phyloP scores from a whole-genome alignment of 2,329 filamentous ascomycete species.

The Albophoma yamanashiensis region DNA sequence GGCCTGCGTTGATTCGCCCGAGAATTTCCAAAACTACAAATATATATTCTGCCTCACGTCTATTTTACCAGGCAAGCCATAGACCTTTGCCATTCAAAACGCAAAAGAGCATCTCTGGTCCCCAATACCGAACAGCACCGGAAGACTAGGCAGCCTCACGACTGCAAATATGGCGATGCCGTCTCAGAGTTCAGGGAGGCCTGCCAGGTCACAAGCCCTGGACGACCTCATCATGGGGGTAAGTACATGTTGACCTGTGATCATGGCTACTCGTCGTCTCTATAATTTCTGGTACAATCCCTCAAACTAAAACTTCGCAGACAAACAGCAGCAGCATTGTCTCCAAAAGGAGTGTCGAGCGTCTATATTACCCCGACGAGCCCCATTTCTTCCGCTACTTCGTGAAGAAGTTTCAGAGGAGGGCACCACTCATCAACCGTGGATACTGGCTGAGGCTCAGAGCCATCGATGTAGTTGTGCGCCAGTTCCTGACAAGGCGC shows the following conservation, averaged over 20 bases:
- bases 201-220: constrained; percentile 15
- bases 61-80: no score
- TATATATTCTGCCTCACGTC: background rate
- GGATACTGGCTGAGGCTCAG: constrained; percentile 82
- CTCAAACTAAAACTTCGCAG: constrained; percentile 22
- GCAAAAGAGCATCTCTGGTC: background rate
- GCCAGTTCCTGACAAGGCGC: constrained; percentile 53
- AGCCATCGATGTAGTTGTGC: constrained; percentile 65
- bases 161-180: background rate
- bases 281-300: background rate
- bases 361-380: constrained; percentile 66
- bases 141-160: background rate
- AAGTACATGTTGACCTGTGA: constrained; percentile 15
- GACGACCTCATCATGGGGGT: constrained; percentile 49
- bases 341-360: constrained; percentile 88
- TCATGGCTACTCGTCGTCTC: background rate
- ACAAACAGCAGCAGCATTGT: constrained; percentile 90
- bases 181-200: background rate
- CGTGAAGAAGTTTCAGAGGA: constrained; percentile 69
- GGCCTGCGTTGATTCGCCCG: background rate
- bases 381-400: constrained; percentile 83
- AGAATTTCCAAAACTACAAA: background rate
- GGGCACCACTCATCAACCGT: constrained; percentile 82
- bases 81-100: background rate
- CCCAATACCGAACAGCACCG: background rate